Conservation (phyloP, 2,329 filamentous ascomycete genomes). For the Cladosporium phlei region DNA sequence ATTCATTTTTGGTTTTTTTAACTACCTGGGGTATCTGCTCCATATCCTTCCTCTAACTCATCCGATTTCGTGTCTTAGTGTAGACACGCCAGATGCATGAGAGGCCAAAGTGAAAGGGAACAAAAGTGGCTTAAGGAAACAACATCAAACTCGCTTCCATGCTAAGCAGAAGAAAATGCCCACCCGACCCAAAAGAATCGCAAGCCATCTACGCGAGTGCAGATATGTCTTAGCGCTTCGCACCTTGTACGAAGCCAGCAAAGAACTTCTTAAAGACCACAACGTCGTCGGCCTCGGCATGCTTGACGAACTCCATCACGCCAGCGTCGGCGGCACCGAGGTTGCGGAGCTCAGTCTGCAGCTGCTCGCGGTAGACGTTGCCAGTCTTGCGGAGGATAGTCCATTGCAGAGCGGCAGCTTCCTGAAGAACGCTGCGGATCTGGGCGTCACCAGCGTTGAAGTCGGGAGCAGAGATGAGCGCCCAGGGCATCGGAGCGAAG, state of each 20-base stretch:
- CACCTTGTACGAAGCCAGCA: slow-evolving; percentile 35
- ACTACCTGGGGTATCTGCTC: slow-evolving; percentile 10
- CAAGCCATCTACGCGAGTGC: not conserved
- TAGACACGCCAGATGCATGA: slow-evolving; percentile 6
- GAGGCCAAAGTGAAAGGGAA: not conserved
- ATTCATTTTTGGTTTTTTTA: not conserved
- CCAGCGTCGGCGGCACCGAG: slow-evolving; percentile 62
- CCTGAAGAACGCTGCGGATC: slow-evolving; percentile 78
- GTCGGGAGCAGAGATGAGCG: slow-evolving; percentile 69
- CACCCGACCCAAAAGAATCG: too few species aligned
- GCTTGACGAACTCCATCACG: slow-evolving; percentile 61
- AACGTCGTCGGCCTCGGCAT: slow-evolving; percentile 40
- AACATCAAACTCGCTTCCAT: too few species aligned
- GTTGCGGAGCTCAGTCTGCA: slow-evolving; percentile 60
- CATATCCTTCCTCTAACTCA: not conserved
- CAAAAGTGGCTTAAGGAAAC: too few species aligned
- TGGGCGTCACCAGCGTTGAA: slow-evolving; percentile 87
- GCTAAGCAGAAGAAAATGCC: too few species aligned
- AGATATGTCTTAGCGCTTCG: not conserved
- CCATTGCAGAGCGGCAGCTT: slow-evolving; percentile 83
- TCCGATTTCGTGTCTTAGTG: slow-evolving; percentile 1
- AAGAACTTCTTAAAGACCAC: slow-evolving; percentile 45
- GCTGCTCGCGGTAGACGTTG: slow-evolving; percentile 66
- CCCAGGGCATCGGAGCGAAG: slow-evolving; percentile 88
- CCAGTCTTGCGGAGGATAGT: slow-evolving; percentile 88